Evolutionary conservation across 768 basidiomycete genomes (phyloP).

Genomic region (Dioszegia crocea): DNA sequence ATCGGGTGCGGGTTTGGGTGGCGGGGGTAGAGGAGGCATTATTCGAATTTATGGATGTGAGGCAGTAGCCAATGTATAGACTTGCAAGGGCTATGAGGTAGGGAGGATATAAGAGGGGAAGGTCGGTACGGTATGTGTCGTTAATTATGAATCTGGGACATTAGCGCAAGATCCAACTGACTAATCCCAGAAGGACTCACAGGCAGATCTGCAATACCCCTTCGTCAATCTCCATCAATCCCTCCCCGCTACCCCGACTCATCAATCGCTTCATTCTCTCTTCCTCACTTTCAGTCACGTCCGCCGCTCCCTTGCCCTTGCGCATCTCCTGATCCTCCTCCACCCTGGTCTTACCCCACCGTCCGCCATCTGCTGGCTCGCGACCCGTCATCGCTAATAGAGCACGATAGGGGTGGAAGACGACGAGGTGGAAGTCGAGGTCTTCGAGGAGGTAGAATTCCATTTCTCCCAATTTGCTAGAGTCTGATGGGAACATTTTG

Average conservation of each 20-base stretch:
- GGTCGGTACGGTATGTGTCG: constrained; percentile 87
- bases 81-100: constrained; percentile 90
- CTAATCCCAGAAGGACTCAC: constrained; percentile 53
- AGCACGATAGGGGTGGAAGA: constrained; percentile 94
- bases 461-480: constrained; percentile 93
- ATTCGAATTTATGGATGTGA: constrained; percentile 57
- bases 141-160: constrained; percentile 94
- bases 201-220: constrained; percentile 83
- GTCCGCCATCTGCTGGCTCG: constrained; percentile 53
- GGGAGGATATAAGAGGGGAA: constrained; percentile 91
- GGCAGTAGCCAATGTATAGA: constrained; percentile 78
- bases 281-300: constrained; percentile 28
- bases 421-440: constrained; percentile 84
- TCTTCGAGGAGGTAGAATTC: constrained; percentile 98
- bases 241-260: constrained; percentile 46
- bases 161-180: too few relatives aligned
- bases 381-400: constrained; percentile 71
- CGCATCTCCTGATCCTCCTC: constrained; percentile 31
- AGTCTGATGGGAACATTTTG: constrained; percentile 78
- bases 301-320: constrained; percentile 10
- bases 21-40: constrained; percentile 2
- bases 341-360: constrained; percentile 39
- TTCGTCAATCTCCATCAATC: constrained; percentile 48
- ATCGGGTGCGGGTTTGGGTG: constrained; percentile 42
- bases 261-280: constrained; percentile 36